These are phyloP conservation scores for Penicillium turbatum DNA, from an alignment of 495 filamentous ascomycete genomes.

Conservation along the genomic window DNA sequence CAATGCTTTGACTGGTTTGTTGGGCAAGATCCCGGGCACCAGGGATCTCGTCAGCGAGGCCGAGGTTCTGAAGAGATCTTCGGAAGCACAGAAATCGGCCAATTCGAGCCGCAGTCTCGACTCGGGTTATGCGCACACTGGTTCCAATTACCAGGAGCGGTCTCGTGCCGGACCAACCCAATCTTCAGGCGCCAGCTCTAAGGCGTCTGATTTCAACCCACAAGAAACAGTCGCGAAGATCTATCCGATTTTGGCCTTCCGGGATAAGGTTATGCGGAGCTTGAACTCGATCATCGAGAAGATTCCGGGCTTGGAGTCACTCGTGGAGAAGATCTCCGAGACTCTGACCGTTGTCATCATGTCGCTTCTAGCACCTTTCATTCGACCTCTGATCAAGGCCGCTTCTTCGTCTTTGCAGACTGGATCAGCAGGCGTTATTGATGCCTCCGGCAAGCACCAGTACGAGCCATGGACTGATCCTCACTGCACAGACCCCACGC, in stretches of 20 bases:
- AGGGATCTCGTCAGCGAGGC: slow-evolving; percentile 75
- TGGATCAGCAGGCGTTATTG: slow-evolving; percentile 76
- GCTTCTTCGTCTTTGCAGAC: slow-evolving; percentile 76
- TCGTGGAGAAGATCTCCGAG: slow-evolving; percentile 88
- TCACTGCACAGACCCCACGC: slow-evolving; percentile 83
- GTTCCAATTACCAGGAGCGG: slow-evolving; percentile 10
- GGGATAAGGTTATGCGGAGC: slow-evolving; percentile 83
- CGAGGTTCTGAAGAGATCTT: slow-evolving; percentile 64
- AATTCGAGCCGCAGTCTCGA: slow-evolving; percentile 42
- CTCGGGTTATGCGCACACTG: slow-evolving; percentile 28
- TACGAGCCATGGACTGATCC: slow-evolving; percentile 88
- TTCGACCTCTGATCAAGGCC: slow-evolving; percentile 85
- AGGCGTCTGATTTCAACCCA: slow-evolving; percentile 70
- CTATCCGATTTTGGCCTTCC: slow-evolving; percentile 90
- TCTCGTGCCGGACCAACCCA: slow-evolving; percentile 15
- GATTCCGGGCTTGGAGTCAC: slow-evolving; percentile 79
- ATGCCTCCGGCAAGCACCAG: slow-evolving; percentile 76
- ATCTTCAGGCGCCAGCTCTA: slow-evolving; percentile 27
- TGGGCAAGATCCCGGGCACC: slow-evolving; percentile 75
- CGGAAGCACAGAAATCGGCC: slow-evolving; percentile 67
- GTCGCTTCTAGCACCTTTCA: slow-evolving; percentile 81
- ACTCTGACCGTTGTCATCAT: slow-evolving; percentile 86
- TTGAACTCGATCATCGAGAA: slow-evolving; percentile 83
- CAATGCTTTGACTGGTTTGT: slow-evolving; percentile 61
- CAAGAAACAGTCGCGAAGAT: slow-evolving; percentile 76